Evolutionary conservation across 768 basidiomycete genomes (phyloP), one percentile per base, ranked within the genome.

Genomic region (Leccinum longicurvipes): DNA sequence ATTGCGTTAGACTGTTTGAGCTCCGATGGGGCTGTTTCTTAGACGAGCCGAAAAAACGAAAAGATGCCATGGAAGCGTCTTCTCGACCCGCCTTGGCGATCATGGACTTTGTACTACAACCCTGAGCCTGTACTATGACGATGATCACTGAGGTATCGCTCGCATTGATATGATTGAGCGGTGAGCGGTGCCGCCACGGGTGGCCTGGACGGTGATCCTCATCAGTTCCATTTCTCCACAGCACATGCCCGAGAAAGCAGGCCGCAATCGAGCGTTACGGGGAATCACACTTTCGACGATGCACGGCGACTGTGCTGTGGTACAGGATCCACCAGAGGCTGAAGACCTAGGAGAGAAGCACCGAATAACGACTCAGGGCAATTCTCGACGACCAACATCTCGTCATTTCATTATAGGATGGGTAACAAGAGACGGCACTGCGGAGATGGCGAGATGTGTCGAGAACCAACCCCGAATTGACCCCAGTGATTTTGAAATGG

Each of bases 371-470:
- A 66, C 63, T 59, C 55, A 63, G 66, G 61, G 46, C 44, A 54
- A 46, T 51, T 56, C n/a, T 54, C 53, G 34, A 47, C 54, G 48
- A 31, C 12, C 63, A 52, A 50, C 15, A 51, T 67, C 63, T 62
- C 65, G 65, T 67, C 45, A 67, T 56, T 64, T 67, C 66, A 65
- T 67, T 60, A 58, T 60, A 45, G 31, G 55, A 44, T 47, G 54
- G 44, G 17, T 44, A 23, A 12, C 42, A 8, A 52, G 21, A 52
- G 50, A 66, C 56, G 63, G 63, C 49, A 51, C 39, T 63, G 64
- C 61, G 66, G 64, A 68, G 59, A 67, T 66, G 67, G 63, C 46
- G 31, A 54, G 62, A 67, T 56, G 57, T 15, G 53, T 57, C 52
- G 42, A 63, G 61, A 56, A 64, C 34, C 57, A n/a, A 48, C 17